Evolutionary conservation across 2,329 filamentous ascomycete species (phyloP).

Genomic region (Graphium sp.): DNA sequence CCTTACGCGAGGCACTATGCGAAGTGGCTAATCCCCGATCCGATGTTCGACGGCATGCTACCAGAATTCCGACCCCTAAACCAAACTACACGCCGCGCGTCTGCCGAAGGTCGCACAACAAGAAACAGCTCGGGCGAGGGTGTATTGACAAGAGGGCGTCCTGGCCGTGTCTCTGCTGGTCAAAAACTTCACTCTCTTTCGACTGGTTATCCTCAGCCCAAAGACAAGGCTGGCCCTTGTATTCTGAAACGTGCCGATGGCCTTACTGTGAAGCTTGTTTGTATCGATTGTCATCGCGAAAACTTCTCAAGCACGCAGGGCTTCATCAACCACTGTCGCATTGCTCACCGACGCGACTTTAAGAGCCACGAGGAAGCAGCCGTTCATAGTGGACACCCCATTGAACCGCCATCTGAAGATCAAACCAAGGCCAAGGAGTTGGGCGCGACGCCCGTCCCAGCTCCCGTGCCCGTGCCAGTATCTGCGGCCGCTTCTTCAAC

Average conservation of each 20-base stretch:
- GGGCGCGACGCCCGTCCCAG: conserved; percentile 13
- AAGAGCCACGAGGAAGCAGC: conserved; percentile 94
- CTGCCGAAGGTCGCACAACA: conserved; percentile 58
- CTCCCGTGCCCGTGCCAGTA: conserved; percentile 13
- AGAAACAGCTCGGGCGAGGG: conserved; percentile 46
- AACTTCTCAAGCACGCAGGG: conserved; percentile 95
- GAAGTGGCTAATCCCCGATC: conserved; percentile 85
- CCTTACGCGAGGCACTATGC: conserved; percentile 90
- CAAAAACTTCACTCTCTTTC: conserved; percentile 54
- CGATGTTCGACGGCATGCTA: conserved; percentile 60
- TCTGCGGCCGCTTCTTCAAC: conserved; percentile 3
- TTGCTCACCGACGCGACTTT: conserved; percentile 83
- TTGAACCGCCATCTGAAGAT: too few species aligned
- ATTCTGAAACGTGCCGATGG: conserved; percentile 76
- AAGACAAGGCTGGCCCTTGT: conserved; percentile 70
- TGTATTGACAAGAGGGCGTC: conserved; percentile 27
- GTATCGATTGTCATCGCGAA: conserved; percentile 70
- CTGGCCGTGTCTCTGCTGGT: conserved; percentile 29
- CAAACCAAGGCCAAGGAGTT: conserved; percentile 43
- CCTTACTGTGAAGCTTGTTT: conserved; percentile 76
- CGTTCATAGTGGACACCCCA: conserved; percentile 66
- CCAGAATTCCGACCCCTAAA: conserved; percentile 26
- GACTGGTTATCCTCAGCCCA: conserved; percentile 53
- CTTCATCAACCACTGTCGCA: conserved; percentile 98
- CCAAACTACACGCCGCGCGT: conserved; percentile 22